phyloP scores from a whole-genome alignment of 2,329 filamentous ascomycete species.

The Aspergillus pseudoglaucus region DNA sequence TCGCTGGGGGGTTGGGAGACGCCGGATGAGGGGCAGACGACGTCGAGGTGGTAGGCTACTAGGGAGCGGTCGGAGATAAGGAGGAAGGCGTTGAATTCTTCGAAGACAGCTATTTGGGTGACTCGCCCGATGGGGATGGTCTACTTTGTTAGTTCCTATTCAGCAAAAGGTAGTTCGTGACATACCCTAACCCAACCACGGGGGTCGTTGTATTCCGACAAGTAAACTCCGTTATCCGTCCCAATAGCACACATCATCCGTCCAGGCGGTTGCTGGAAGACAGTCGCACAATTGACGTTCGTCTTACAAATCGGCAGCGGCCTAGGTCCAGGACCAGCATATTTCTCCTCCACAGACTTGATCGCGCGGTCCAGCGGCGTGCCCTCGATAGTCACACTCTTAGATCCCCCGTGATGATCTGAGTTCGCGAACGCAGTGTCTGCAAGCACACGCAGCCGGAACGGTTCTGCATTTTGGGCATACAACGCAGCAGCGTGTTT shows the following conservation, averaged over 20 bases:
- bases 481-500: conserved; percentile 82
- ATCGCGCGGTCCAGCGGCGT: conserved; percentile 91
- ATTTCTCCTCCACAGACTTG: conserved; percentile 73
- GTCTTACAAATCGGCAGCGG: conserved; percentile 76
- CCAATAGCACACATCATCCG: conserved; percentile 88
- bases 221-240: conserved; percentile 89
- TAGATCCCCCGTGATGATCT: conserved; percentile 49
- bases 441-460: conserved; percentile 82
- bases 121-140: conserved; percentile 70
- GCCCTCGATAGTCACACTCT: conserved; percentile 72
- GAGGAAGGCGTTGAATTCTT: conserved; percentile 90
- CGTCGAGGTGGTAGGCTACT: conserved; percentile 88
- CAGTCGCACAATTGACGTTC: conserved; percentile 84
- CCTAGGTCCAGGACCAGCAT: conserved; percentile 55
- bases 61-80: conserved; percentile 86
- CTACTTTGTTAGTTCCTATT: conserved; percentile 43
- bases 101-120: conserved; percentile 87
- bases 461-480: conserved; percentile 91
- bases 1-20: conserved; percentile 55
- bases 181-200: conserved; percentile 83
- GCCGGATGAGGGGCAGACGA: conserved; percentile 56
- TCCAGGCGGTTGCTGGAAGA: conserved; percentile 73
- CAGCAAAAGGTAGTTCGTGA: conserved; percentile 9
- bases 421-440: conserved; percentile 68
- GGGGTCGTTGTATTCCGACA: conserved; percentile 81